phyloP scores from a whole-genome alignment of 2,329 filamentous ascomycete species.

The Teratosphaeria gauchensis region DNA sequence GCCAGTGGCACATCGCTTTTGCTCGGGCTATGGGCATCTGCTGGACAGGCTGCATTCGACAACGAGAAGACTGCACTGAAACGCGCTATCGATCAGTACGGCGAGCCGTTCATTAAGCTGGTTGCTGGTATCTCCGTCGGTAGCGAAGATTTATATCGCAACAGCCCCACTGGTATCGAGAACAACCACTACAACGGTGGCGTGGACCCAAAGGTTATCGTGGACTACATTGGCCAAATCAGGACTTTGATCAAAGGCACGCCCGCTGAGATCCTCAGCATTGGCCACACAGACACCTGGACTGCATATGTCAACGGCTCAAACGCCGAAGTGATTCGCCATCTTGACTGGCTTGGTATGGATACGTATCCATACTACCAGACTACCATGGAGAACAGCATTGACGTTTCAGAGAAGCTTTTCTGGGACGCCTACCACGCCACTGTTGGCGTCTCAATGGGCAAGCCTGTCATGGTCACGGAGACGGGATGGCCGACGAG shows the following conservation, averaged over 20 bases:
- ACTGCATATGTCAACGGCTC: constrained; percentile 58
- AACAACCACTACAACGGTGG: constrained; percentile 52
- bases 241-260: constrained; percentile 56
- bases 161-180: constrained; percentile 56
- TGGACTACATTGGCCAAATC: constrained; percentile 61
- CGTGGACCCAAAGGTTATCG: constrained; percentile 50
- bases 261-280: constrained; percentile 39
- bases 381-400: constrained; percentile 54
- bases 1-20: constrained; percentile 67
- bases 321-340: constrained; percentile 60
- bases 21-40: constrained; percentile 65
- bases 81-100: constrained; percentile 59
- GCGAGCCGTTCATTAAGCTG: constrained; percentile 47
- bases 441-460: constrained; percentile 49
- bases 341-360: constrained; percentile 69
- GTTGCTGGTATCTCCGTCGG: constrained; percentile 75
- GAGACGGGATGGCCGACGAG: constrained; percentile 81
- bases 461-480: constrained; percentile 74
- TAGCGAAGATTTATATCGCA: constrained; percentile 63
- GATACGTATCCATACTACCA: constrained; percentile 65
- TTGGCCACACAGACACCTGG: constrained; percentile 90
- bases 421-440: constrained; percentile 58
- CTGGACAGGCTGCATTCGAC: constrained; percentile 42
- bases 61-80: constrained; percentile 68
- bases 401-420: constrained; percentile 53